phyloP scores from a whole-genome alignment of 2,329 filamentous ascomycete species.

The Helotiales sp. region DNA sequence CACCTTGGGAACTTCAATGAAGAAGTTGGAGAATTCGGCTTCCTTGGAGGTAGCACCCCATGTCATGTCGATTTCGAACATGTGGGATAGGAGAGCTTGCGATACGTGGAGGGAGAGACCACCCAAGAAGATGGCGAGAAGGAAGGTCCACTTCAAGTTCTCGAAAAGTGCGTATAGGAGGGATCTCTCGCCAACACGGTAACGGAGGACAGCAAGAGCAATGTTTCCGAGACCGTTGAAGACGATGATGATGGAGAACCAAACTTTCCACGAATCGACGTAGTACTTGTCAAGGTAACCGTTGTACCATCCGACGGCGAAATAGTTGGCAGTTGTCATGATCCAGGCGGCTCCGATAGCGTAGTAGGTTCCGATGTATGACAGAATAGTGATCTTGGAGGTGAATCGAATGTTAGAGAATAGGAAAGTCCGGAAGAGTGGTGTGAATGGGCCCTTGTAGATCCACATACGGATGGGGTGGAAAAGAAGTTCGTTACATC shows the following conservation, averaged over 20 bases:
- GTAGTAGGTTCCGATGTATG: constrained; percentile 80
- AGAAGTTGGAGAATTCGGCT: constrained; percentile 78
- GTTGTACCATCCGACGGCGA: constrained; percentile 74
- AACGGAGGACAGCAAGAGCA: constrained; percentile 70
- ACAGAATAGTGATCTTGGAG: constrained; percentile 73
- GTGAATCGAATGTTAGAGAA: constrained; percentile 72
- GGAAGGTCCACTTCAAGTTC: constrained; percentile 72
- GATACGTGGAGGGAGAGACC: constrained; percentile 79
- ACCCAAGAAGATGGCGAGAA: constrained; percentile 79
- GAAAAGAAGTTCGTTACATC: constrained; percentile 81
- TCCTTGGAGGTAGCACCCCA: constrained; percentile 88
- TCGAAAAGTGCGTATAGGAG: constrained; percentile 58
- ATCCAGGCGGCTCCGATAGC: constrained; percentile 76
- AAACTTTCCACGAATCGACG: constrained; percentile 75
- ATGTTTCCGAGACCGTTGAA: constrained; percentile 76
- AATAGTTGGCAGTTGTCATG: constrained; percentile 73
- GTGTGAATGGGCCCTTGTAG: constrained; percentile 73
- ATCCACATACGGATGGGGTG: constrained; percentile 74
- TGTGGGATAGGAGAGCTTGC: constrained; percentile 76
- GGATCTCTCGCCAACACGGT: constrained; percentile 64
- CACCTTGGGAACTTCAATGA: constrained; percentile 79
- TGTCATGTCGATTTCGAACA: constrained; percentile 83
- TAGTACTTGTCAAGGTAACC: constrained; percentile 80
- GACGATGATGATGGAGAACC: constrained; percentile 77
- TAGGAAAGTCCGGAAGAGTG: constrained; percentile 73